Base-by-base conservation (phyloP, 1,284 basidiomycete species). In the Rhodotorula sp. region DNA sequence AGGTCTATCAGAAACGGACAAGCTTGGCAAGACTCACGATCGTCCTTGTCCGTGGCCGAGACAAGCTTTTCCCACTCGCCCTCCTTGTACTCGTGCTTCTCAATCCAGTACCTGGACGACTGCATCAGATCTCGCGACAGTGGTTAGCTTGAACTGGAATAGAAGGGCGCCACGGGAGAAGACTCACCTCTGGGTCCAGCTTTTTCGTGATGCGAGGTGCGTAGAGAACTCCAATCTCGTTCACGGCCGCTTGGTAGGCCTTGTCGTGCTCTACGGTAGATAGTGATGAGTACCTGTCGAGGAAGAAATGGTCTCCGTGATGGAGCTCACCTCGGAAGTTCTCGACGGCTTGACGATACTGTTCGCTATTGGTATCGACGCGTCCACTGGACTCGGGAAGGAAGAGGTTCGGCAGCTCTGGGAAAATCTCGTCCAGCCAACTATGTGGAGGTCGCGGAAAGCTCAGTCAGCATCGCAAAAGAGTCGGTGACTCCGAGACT, bases 41-140 rank as follows among this genome's bases (percentile, higher is more conserved):
- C 63, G 20, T 51, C 47, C 7, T 68, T 43, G 2, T 29, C 23
- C 2, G 62, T 62, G 5, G n/a, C 20, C 15, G 31, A 43, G 1
- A 48, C 29, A n/a, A 72, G 7, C 4, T 34, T 26, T 5, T 57
- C 56, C 65, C 64, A 72, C 5, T 51, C 59, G 5, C 71, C 71
- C 5, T 61, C 18, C 3, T 65, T 65, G 10, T 56, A 72, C 34
- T 8, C 67, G 52, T 18, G 21, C 58, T 16, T 67, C 68, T 56
- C 29, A 15, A 56, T 56, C 71, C 71, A 72, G 63, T 72, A 72
- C 18, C 20, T 60, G 7, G n/a, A 34, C 14, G 70, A 67, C 65
- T 67, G 54, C 4, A 21, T 3, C 23, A 18, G n/a, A 18, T 5
- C 18, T n/a, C n/a, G 18, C 7, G 7, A 21, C 39, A 12, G 39